Evolutionary conservation across 1,139 yeast genomes (phyloP).

Genomic region (Lodderomyces elongisporus): DNA sequence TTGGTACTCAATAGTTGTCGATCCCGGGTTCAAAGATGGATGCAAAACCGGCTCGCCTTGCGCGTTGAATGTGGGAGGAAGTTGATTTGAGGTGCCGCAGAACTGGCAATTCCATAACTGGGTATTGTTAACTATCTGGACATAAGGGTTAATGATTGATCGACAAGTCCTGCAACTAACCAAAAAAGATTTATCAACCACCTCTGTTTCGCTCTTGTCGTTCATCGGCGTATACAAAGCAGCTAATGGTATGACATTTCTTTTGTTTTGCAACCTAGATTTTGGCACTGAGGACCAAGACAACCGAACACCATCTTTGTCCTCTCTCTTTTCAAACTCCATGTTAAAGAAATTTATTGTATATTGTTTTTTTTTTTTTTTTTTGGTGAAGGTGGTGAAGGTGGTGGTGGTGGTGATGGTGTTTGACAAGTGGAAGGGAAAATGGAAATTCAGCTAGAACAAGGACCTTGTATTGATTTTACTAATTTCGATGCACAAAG

Average conservation of each 20-base stretch:
- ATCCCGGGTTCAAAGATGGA: conserved; percentile 32
- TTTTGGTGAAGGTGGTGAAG: neutral
- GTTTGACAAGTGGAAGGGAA: too few species aligned
- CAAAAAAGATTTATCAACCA: conserved; percentile 25
- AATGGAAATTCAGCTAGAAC: too few species aligned
- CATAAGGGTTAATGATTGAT: conserved; percentile 58
- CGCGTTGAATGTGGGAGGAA: conserved; percentile 17
- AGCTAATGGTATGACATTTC: conserved; percentile 59
- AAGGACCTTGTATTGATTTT: too few species aligned
- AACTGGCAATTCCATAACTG: conserved; percentile 59
- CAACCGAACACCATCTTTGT: conserved; percentile 80
- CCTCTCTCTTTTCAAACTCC: conserved; percentile 76
- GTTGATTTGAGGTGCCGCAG: conserved; percentile 52
- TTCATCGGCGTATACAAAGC: conserved; percentile 65
- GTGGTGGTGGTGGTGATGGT: too few species aligned
- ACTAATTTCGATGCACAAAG: too few species aligned
- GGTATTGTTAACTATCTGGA: conserved; percentile 26
- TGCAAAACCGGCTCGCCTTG: conserved; percentile 20
- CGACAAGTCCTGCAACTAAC: conserved; percentile 54
- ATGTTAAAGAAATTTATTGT: too few species aligned
- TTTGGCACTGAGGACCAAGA: conserved; percentile 84
- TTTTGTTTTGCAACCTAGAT: conserved; percentile 52
- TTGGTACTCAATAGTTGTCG: conserved; percentile 57
- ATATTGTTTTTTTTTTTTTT: too few species aligned
- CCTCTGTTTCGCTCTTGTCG: conserved; percentile 39